Evolutionary conservation across 1,284 basidiomycete species (phyloP).

Genomic region (Xerocomus nothofagi): DNA sequence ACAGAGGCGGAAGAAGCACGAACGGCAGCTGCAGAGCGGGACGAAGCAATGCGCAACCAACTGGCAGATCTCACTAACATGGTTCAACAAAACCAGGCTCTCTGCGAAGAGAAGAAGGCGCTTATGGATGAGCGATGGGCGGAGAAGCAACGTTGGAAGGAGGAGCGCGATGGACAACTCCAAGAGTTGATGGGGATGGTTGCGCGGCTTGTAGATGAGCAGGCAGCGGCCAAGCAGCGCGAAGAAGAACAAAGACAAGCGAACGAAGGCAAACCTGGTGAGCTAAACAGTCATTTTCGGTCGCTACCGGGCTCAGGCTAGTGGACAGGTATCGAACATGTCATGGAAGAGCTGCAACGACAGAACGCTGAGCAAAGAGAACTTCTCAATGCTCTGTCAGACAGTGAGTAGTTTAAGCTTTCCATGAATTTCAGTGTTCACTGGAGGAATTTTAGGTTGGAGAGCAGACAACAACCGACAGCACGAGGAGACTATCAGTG

Average conservation of each 20-base stretch:
- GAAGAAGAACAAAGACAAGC: constrained; percentile 51
- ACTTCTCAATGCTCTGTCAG: constrained; percentile 49
- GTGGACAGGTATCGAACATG: constrained; percentile 47
- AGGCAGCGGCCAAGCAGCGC: constrained; percentile 47
- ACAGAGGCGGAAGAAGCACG: constrained; percentile 61
- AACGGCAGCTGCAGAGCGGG: constrained; percentile 54
- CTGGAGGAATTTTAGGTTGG: constrained; percentile 45
- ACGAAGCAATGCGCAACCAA: constrained; percentile 58
- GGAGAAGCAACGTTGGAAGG: constrained; percentile 54
- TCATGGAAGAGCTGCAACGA: constrained; percentile 51
- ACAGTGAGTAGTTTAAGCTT: constrained; percentile 41
- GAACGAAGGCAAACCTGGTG: constrained; percentile 52
- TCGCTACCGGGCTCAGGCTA: constrained; percentile 7
- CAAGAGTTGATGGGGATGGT: constrained; percentile 60
- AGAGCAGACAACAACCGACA: constrained; percentile 59
- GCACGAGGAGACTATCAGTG: constrained; percentile 61
- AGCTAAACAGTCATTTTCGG: constrained; percentile 14
- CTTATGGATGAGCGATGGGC: constrained; percentile 57
- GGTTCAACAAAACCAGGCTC: constrained; percentile 60
- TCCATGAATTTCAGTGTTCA: constrained; percentile 8
- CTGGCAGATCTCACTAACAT: constrained; percentile 66
- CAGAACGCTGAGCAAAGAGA: constrained; percentile 56
- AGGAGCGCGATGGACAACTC: constrained; percentile 53
- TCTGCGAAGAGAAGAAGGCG: constrained; percentile 54
- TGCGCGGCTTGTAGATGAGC: constrained; percentile 51